Evolutionary conservation across 2,329 filamentous ascomycete species (phyloP), one percentile per base, ranked within the genome.

Genomic region (Colletotrichum tamarilloi): DNA sequence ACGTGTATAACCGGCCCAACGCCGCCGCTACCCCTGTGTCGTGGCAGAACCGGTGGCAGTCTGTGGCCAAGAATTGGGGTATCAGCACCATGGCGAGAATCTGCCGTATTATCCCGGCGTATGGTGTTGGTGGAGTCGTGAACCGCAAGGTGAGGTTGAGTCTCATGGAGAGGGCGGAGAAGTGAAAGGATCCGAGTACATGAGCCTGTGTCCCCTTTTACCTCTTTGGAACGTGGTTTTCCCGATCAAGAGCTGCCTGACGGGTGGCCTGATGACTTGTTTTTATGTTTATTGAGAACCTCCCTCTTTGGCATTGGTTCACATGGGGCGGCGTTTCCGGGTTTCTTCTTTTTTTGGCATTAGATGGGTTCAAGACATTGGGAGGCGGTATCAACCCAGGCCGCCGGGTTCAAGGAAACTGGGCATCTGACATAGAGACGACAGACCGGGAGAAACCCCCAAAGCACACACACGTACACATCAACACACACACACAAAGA

Each of bases 91-190:
- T 90, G 69, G 95, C 95, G 30, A 85, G 95, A 67, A 93, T 98
- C 82, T 93, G 93, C 74, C 89, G 95, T 78, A 97, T 98, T 77
- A 88, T 98, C 2, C 95, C 95, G 22, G 95, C 95, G 0, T 98
- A 96, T 85, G 95, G 95, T 2, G 88, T 97, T 14, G 95, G 95
- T 1, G 95, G 95, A 0, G 94, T 97, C 12, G 93, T 97, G 12
- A 98, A 98, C 83, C 88, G 88, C 72, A 92, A 93, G 78, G 86
- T 96, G 57, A 88, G 95, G 77, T 86, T 84, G 78, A 85, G 80
- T 66, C 80, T 96, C 77, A 95, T 97, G 92, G 85, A 84, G 76
- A 87, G 81, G 28, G 55, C 67, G 2, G 68, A 68, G 30, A 81
- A 28, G 30, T 71, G 2, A 63, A 11, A 11, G 32, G 32, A 32